A percentile compares a stretch with the other conserved stretches of the same genome.
Evolutionary conservation across 345 rosid species (phyloP).

Genomic region (Lumnitzera racemosa): DNA sequence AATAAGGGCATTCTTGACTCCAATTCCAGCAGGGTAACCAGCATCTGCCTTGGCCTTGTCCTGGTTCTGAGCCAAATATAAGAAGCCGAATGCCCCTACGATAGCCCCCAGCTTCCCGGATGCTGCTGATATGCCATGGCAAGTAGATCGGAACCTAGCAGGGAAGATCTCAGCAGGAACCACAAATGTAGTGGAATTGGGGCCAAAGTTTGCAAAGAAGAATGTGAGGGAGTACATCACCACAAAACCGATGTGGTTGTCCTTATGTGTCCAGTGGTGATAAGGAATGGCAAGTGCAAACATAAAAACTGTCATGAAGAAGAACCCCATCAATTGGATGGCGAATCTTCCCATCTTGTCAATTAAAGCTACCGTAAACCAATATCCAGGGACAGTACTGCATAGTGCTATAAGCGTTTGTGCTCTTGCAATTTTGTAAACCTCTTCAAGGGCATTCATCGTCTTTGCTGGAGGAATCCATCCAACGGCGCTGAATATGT

Average conservation of each 20-base stretch:
- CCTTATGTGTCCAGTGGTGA: too few relatives aligned
- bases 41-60: too few relatives aligned
- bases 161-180: constrained; percentile 31
- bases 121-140: too few relatives aligned
- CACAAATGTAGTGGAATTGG: constrained; percentile 26
- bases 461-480: constrained; percentile 17
- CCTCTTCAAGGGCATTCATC: constrained; percentile 28
- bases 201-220: constrained; percentile 30
- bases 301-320: constrained; percentile 32
- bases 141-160: constrained; percentile 3
- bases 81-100: too few relatives aligned
- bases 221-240: constrained; percentile 20
- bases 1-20: neutral
- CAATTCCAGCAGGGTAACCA: too few relatives aligned
- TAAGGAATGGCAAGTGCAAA: neutral
- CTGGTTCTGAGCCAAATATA: too few relatives aligned
- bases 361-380: constrained; percentile 25
- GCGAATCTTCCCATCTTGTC: constrained; percentile 23
- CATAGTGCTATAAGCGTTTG: constrained; percentile 26
- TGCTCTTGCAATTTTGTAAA: constrained; percentile 22
- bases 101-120: too few relatives aligned
- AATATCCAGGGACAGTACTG: constrained; percentile 26
- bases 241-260: constrained; percentile 14
- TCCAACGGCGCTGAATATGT: too few relatives aligned
- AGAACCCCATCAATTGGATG: constrained; percentile 28